These are phyloP conservation scores for Neurospora sp. DNA, from an alignment of 495 filamentous ascomycete genomes.

Conservation along the genomic window DNA sequence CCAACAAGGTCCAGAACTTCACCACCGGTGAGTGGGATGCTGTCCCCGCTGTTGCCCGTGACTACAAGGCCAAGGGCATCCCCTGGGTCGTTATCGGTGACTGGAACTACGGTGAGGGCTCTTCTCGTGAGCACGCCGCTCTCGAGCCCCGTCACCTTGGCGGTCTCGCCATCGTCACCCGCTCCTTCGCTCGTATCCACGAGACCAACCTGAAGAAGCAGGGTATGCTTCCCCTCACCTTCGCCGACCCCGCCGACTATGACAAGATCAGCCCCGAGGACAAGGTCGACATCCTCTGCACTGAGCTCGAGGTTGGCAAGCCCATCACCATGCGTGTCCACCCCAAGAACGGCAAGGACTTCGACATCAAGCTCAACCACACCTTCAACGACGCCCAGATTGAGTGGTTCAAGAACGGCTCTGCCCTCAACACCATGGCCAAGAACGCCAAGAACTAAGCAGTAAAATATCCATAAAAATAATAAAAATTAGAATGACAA, in stretches of 20 bases:
- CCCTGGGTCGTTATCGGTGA: constrained; percentile 98
- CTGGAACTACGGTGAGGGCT: constrained; percentile 99
- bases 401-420: constrained; percentile 96
- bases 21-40: constrained; percentile 74
- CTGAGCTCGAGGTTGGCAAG: constrained; percentile 85
- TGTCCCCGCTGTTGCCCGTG: constrained; percentile 89
- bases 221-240: constrained; percentile 97
- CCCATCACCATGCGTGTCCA: constrained; percentile 87
- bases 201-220: constrained; percentile 99
- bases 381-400: constrained; percentile 97
- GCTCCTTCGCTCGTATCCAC: constrained; percentile 97
- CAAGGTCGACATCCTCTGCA: constrained; percentile 83
- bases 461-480: constrained; percentile 9
- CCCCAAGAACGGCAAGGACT: constrained; percentile 70
- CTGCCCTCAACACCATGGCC: constrained; percentile 96
- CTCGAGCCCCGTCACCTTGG: constrained; percentile 96
- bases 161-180: constrained; percentile 92
- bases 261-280: constrained; percentile 92
- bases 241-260: constrained; percentile 90
- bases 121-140: constrained; percentile 94
- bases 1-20: constrained; percentile 95
- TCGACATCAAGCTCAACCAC: constrained; percentile 77
- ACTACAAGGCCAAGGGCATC: constrained; percentile 95
- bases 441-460: constrained; percentile 39
- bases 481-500: constrained; percentile 10